Evolutionary conservation across 306 rosid species (phyloP), one percentile per base, ranked within the genome.

Genomic region (Elaeagnus macrophylla): DNA sequence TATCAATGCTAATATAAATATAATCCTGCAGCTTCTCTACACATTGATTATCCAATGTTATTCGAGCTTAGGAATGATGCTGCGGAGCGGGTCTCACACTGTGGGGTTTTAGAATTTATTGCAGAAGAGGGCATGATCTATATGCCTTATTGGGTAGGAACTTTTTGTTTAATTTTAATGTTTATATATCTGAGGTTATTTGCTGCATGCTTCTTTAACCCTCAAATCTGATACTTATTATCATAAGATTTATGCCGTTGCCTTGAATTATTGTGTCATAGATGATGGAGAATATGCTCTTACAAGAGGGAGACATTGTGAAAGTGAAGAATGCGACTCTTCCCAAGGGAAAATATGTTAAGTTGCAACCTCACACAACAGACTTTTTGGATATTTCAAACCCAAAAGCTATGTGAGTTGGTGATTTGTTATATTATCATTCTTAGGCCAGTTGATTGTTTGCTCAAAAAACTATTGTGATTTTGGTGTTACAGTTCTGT

Each of bases 81-180:
- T 56, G 75, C 73, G 36, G 89, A 78, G 51, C 70, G 95, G 67
- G 86, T 84, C 64, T 91, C 97, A 53, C 97, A 91, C 64, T 91
- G 97, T 75, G 97, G 97, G 36, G 97, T 91, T 51, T 78, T 91
- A 61, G 97, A 91, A 69, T 91, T 91, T 71, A 84, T 91, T 76
- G 97, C 97, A 19, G 97, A 91, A 75, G 96, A 91, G 80, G 97
- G 97, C 83, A 91, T 86, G 96, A 82, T 91, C 64, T 86, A 91
- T 68, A 86, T 91, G 96, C 97, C 97, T 19, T 91, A 93, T 76
- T 93, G 99, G 99, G 96, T 93, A 77, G 67, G 91, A 57, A 54
- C 62, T 61, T 55, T 47, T 56, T n/a, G 16, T 47, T 64, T 25
- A 25, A 25, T 25, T 25, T 61, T 43, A 20, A 37, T 59, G 39